These are phyloP conservation scores for Sphagnum magellanicum DNA, from an alignment of 228 moss, liverwort and hornwort genomes.

Conservation along the genomic window DNA sequence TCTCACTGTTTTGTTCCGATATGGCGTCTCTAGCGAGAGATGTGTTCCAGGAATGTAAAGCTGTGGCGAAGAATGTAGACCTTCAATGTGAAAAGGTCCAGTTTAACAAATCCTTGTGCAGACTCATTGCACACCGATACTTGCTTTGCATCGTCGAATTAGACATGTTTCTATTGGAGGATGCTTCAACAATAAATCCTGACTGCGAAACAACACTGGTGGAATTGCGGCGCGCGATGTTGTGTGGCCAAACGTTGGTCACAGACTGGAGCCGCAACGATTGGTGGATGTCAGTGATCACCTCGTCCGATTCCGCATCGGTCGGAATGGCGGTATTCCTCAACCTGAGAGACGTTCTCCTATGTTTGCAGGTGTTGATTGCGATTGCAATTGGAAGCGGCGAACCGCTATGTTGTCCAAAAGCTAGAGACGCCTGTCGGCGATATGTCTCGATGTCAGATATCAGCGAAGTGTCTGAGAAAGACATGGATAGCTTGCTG, in stretches of 20 bases:
- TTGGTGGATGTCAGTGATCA: conserved; percentile 32
- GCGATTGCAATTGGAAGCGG: conserved; percentile 33
- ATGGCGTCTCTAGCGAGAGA: too few species aligned
- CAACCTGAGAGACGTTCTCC: conserved; percentile 31
- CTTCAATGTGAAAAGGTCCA: too few species aligned
- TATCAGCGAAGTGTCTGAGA: conserved; percentile 32
- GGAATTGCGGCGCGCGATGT: conserved; percentile 43
- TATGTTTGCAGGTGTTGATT: conserved; percentile 28
- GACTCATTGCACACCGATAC: too few species aligned
- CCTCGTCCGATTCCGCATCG: conserved; percentile 23
- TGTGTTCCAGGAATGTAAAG: too few species aligned
- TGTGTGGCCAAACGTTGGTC: conserved; percentile 28
- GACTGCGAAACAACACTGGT: conserved; percentile 32
- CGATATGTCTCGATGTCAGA: conserved; percentile 15
- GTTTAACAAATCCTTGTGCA: too few species aligned
- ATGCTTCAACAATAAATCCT: rapidly evolving
- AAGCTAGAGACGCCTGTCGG: conserved; percentile 28
- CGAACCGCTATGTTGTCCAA: conserved; percentile 24
- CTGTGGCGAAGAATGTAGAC: too few species aligned
- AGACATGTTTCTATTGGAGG: too few species aligned
- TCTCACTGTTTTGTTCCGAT: too few species aligned
- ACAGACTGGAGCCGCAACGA: conserved; percentile 36
- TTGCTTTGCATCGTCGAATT: too few species aligned
- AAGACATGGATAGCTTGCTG: background rate
- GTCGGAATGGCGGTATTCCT: conserved; percentile 31